phyloP scores from a whole-genome alignment of 2,329 filamentous ascomycete genomes.

The Botrytis squamosa region DNA sequence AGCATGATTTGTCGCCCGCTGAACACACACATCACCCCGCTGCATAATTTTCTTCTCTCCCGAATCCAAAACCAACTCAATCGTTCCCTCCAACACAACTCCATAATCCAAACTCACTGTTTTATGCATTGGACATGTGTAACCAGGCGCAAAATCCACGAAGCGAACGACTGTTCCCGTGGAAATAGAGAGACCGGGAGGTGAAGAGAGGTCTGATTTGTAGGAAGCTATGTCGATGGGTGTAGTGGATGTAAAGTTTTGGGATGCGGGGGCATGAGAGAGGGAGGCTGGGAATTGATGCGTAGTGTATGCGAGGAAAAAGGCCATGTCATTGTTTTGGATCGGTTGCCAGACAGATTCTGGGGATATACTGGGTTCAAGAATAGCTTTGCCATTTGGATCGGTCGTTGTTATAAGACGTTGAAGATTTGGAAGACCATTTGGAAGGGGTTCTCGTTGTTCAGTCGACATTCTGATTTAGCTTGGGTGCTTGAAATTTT shows the following conservation, averaged over 20 bases:
- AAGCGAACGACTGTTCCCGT: conserved; percentile 31
- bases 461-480: neutral
- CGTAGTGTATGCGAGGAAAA: conserved; percentile 34
- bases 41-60: conserved; percentile 43
- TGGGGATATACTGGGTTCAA: conserved; percentile 24
- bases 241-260: conserved; percentile 11
- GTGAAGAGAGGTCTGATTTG: conserved; percentile 24
- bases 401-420: conserved; percentile 33
- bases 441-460: conserved; percentile 15
- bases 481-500: neutral
- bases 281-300: conserved; percentile 27
- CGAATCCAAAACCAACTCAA: conserved; percentile 44
- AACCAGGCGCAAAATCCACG: conserved; percentile 32
- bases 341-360: conserved; percentile 25
- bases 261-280: neutral
- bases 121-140: conserved; percentile 44
- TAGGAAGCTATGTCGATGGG: conserved; percentile 29
- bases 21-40: conserved; percentile 45
- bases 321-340: conserved; percentile 26
- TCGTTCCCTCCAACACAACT: conserved; percentile 43
- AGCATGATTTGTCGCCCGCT: conserved; percentile 47
- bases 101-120: conserved; percentile 46
- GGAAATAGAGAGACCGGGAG: conserved; percentile 29
- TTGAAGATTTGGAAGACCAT: conserved; percentile 29
- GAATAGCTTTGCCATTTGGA: conserved; percentile 28